A percentile compares a stretch with the other conserved stretches of the same genome.
Conservation (phyloP, 495 filamentous ascomycete species). For the Amniculicola lignicola region DNA sequence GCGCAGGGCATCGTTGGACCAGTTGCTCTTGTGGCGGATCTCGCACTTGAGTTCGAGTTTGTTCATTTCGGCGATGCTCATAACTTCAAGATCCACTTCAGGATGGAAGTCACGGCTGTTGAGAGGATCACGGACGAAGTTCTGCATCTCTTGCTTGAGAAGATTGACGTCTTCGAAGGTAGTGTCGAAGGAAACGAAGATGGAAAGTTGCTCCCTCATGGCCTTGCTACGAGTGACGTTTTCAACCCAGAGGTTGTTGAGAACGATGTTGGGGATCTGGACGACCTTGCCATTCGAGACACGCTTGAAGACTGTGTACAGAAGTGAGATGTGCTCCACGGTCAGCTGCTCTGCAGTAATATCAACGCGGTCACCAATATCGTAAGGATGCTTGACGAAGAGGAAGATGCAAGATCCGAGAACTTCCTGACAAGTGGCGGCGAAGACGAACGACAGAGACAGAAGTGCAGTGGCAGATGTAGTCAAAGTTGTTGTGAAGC, state of each 20-base stretch:
- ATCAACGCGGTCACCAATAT: conserved; percentile 92
- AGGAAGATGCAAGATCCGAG: conserved; percentile 96
- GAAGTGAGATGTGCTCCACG: conserved; percentile 90
- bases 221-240: conserved; percentile 86
- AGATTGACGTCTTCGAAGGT: conserved; percentile 81
- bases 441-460: conserved; percentile 91
- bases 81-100: conserved; percentile 72
- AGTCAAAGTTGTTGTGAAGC: conserved; percentile 80
- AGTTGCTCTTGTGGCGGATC: conserved; percentile 90
- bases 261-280: conserved; percentile 84
- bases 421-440: conserved; percentile 86
- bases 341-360: conserved; percentile 68
- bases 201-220: conserved; percentile 81
- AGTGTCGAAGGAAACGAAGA: conserved; percentile 81
- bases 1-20: conserved; percentile 86
- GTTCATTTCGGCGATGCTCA: conserved; percentile 79
- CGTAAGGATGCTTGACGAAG: conserved; percentile 93
- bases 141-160: conserved; percentile 74
- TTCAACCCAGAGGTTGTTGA: conserved; percentile 89
- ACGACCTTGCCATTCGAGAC: conserved; percentile 78
- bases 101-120: conserved; percentile 90
- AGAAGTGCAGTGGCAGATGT: conserved; percentile 94
- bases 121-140: conserved; percentile 78
- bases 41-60: conserved; percentile 79
- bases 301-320: conserved; percentile 89